Evolutionary conservation across 179 eudicot species (phyloP), one percentile per base, ranked within the genome.

Genomic region (Pouteria campechiana): DNA sequence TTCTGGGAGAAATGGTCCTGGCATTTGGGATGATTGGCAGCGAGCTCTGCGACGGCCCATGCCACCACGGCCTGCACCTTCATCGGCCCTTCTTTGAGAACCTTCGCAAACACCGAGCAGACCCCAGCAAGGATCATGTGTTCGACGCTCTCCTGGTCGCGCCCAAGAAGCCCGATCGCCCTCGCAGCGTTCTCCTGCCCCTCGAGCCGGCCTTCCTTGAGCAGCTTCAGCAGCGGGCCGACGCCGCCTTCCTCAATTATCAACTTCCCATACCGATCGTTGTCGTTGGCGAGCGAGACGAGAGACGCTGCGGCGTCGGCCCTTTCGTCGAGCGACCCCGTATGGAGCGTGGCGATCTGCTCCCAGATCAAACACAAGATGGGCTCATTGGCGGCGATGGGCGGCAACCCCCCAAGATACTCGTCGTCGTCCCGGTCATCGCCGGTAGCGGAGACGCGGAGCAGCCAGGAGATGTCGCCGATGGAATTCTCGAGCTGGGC

Each of bases 351-450:
- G 0, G 97, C 88, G 30, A 89, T 85, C 52, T 89, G 95, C 39
- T 81, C 95, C 97, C 97, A 89, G 2, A 89, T 89, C 0, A 85
- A 53, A 25, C 86, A 78, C 13, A 89, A 40, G 12, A 89, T 85
- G 0, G 95, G 97, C 74, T 89, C 97, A 13, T 85, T 85, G 3
- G 97, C 83, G 0, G 97, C 97, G 23, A 89, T 89, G 0, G 97
- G 97, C 2, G 97, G 97, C 0, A 85, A 62, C 0, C 97, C 97
- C 0, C 97, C 97, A 0, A 84, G 61, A 46, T 68, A 75, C 23
- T 65, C 93, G n/a, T 65, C 76, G n/a, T 37, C 51, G 12, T 50
- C 84, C 0, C 65, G 66, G 0, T 74, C 63, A n/a, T 70, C 75
- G 0, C 68, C 82, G 0, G 79, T 48, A 1, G 72, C 64, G n/a